A percentile compares a stretch with the other conserved stretches of the same genome.
Evolutionary conservation across 345 rosid species (phyloP).

Genomic region (Eutrema yunnanense): DNA sequence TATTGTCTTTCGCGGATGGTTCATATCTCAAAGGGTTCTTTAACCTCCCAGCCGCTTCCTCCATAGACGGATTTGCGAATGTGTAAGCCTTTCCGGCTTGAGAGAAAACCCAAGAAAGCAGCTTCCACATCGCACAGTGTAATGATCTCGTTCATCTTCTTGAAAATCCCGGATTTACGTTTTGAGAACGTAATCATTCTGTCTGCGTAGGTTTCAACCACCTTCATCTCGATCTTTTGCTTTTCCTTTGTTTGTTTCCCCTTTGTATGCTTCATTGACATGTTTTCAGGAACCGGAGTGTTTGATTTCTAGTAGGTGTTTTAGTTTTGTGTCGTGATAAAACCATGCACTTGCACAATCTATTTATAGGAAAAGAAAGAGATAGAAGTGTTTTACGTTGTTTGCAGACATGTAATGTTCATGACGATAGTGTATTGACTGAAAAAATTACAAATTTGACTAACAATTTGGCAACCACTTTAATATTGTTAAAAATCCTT

Average conservation of each 20-base stretch:
- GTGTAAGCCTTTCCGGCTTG: conserved; percentile 35
- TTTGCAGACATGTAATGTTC: background rate
- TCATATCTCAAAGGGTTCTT: background rate
- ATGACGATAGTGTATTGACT: background rate
- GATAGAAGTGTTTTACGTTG: background rate
- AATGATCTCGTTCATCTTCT: conserved; percentile 38
- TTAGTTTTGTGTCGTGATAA: background rate
- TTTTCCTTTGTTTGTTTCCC: conserved; percentile 24
- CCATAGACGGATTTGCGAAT: conserved; percentile 36
- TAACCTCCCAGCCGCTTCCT: conserved; percentile 11
- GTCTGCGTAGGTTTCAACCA: conserved; percentile 18
- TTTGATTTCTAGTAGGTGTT: background rate
- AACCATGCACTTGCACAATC: background rate
- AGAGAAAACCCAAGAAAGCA: conserved; percentile 27
- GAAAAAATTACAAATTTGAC: background rate
- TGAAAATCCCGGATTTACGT: conserved; percentile 35
- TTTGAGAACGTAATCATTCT: conserved; percentile 37
- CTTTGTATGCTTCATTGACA: background rate
- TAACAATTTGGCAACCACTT: background rate
- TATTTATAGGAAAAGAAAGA: no score
- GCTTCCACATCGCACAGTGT: conserved; percentile 27
- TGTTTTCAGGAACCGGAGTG: background rate
- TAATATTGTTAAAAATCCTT: background rate
- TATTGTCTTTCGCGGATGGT: background rate
- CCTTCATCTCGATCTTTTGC: conserved; percentile 31